These are phyloP conservation scores for Cystoderma amianthinum DNA, from an alignment of 768 basidiomycete genomes.

Conservation along the genomic window DNA sequence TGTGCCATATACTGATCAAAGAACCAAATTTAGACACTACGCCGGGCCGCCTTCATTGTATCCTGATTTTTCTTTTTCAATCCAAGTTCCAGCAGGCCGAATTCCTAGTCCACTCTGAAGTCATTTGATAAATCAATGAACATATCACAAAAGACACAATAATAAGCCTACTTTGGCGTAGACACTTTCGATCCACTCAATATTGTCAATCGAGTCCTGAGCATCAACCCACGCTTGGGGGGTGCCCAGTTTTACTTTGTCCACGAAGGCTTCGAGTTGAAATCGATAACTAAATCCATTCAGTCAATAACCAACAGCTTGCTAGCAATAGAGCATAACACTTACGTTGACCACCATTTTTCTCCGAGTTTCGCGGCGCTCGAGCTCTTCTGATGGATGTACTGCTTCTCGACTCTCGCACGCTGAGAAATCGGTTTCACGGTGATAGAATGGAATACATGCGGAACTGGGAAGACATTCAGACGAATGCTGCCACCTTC, in stretches of 20 bases:
- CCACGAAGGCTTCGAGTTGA: conserved; percentile 52
- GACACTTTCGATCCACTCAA: conserved; percentile 37
- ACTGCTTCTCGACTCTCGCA: conserved; percentile 33
- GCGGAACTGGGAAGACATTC: conserved; percentile 31
- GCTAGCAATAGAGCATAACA: too few species aligned
- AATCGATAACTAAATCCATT: too few species aligned
- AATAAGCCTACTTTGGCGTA: conserved; percentile 26
- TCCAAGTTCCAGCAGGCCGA: too few species aligned
- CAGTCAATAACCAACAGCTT: too few species aligned
- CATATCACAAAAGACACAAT: background rate
- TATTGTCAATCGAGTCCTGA: conserved; percentile 34
- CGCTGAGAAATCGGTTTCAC: conserved; percentile 14
- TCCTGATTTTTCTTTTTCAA: too few species aligned
- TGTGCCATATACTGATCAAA: too few species aligned
- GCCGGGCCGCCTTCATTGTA: too few species aligned
- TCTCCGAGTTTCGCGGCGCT: conserved; percentile 28
- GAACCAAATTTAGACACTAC: too few species aligned
- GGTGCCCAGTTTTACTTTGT: conserved; percentile 34
- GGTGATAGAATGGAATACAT: conserved; percentile 38
- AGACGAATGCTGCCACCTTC: conserved; percentile 26
- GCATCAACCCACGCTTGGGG: conserved; percentile 34
- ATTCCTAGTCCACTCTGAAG: background rate
- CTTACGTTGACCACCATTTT: conserved; percentile 36
- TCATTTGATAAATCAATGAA: conserved; percentile 2
- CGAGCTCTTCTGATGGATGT: conserved; percentile 16